Conservation (phyloP, 352 stramenopile genomes). For the Globisporangium mamillatum region DNA sequence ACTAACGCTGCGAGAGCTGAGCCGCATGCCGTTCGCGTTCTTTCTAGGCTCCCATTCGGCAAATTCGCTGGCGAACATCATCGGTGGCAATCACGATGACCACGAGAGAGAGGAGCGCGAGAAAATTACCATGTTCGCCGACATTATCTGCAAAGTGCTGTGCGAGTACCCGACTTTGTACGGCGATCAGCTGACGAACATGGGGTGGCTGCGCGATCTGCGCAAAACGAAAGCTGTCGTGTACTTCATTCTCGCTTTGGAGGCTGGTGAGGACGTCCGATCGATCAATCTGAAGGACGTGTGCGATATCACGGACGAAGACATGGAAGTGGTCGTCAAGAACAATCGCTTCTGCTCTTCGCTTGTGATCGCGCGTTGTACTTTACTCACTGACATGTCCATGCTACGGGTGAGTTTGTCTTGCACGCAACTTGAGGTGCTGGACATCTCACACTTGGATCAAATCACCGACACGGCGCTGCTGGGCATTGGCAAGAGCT, state of each 20-base stretch:
- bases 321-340: slow-evolving; percentile 60
- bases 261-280: slow-evolving; percentile 51
- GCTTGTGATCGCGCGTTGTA: slow-evolving; percentile 42
- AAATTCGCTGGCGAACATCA: slow-evolving; percentile 54
- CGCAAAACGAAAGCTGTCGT: slow-evolving; percentile 48
- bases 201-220: slow-evolving; percentile 58
- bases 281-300: slow-evolving; percentile 57
- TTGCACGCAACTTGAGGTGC: slow-evolving; percentile 64
- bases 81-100: slow-evolving; percentile 29
- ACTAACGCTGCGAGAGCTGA: slow-evolving; percentile 45
- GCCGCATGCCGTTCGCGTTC: slow-evolving; percentile 61
- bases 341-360: slow-evolving; percentile 51
- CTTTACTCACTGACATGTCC: slow-evolving; percentile 33
- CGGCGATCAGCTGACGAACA: slow-evolving; percentile 63
- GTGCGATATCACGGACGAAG: slow-evolving; percentile 37
- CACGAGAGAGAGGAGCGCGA: slow-evolving; percentile 32
- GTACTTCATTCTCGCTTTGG: slow-evolving; percentile 59
- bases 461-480: slow-evolving; percentile 60
- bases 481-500: slow-evolving; percentile 46
- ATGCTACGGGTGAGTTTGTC: slow-evolving; percentile 38
- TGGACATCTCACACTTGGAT: slow-evolving; percentile 76
- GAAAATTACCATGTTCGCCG: slow-evolving; percentile 50
- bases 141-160: slow-evolving; percentile 68
- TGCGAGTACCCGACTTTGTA: slow-evolving; percentile 60
- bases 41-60: slow-evolving; percentile 60